Conservation (phyloP, 2,329 filamentous ascomycete species). For the Aspergillus amoenus region DNA sequence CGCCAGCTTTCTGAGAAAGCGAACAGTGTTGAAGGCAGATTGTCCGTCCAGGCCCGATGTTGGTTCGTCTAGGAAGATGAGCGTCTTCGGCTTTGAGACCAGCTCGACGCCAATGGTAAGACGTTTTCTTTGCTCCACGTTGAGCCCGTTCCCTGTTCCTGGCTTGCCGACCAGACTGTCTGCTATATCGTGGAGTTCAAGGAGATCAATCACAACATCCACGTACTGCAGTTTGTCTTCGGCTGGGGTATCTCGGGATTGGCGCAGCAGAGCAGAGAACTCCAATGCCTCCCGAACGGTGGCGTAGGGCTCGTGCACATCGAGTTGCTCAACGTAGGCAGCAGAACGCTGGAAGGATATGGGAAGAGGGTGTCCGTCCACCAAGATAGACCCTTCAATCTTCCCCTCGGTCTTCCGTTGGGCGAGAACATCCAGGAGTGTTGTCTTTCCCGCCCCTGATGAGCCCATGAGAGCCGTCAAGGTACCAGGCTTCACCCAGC, state of each 20-base stretch:
- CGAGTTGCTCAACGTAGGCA: conserved; percentile 67
- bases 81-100: conserved; percentile 62
- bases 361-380: conserved; percentile 60
- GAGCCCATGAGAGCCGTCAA: conserved; percentile 76
- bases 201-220: conserved; percentile 60
- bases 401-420: conserved; percentile 66
- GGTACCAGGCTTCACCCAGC: conserved; percentile 72
- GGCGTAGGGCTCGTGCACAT: conserved; percentile 64
- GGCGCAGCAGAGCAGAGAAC: conserved; percentile 63
- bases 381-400: conserved; percentile 61
- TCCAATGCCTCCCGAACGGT: conserved; percentile 64
- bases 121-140: conserved; percentile 64
- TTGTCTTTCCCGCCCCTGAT: conserved; percentile 72
- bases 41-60: conserved; percentile 67
- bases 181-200: conserved; percentile 61
- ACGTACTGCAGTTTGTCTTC: conserved; percentile 63
- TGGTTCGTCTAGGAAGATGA: conserved; percentile 69
- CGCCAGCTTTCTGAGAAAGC: conserved; percentile 64
- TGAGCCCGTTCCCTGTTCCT: conserved; percentile 43
- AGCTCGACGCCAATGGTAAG: conserved; percentile 70
- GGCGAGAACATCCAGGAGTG: conserved; percentile 69
- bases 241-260: conserved; percentile 50
- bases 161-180: conserved; percentile 56
- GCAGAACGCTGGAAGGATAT: conserved; percentile 63
- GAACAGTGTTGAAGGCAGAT: conserved; percentile 62